Conservation (phyloP, 208 protist species). For the Wallacemonas sp. region DNA sequence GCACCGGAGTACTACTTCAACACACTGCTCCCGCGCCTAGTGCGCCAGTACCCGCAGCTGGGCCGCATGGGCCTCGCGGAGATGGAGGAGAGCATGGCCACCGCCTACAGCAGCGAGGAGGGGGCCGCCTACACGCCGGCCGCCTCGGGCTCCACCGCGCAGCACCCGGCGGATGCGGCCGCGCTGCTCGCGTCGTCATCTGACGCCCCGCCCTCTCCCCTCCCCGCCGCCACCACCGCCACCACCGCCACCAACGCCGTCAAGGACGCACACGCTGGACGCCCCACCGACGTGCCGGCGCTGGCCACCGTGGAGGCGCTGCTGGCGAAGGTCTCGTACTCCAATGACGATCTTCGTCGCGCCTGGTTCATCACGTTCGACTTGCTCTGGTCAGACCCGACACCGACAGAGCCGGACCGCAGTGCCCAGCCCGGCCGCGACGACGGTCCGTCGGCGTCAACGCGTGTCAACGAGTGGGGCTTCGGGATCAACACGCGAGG, state of each 20-base stretch:
- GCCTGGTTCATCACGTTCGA: slow-evolving; percentile 71
- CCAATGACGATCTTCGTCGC: slow-evolving; percentile 43
- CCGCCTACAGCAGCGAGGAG: slow-evolving; percentile 23
- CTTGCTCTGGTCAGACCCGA: slow-evolving; percentile 85
- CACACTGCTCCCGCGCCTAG: slow-evolving; percentile 34
- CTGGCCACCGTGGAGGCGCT: not conserved
- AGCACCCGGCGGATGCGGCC: not conserved
- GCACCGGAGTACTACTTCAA: slow-evolving; percentile 41
- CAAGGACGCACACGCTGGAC: too few relatives aligned
- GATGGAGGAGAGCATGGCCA: not conserved
- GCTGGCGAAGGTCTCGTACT: slow-evolving; percentile 7
- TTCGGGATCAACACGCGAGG: slow-evolving; percentile 69
- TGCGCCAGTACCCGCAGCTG: slow-evolving; percentile 27
- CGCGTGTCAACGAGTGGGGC: slow-evolving; percentile 61
- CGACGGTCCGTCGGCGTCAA: not conserved
- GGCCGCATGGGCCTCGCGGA: not conserved
- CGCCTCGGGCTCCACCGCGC: not conserved
- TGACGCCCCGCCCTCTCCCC: not conserved
- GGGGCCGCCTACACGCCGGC: slow-evolving; percentile 22
- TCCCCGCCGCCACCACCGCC: slow-evolving; percentile 15
- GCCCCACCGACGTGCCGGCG: not conserved
- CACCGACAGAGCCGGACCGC: slow-evolving; percentile 39
- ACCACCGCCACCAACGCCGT: slow-evolving; percentile 15
- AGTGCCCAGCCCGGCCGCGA: not conserved
- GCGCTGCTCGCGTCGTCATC: not conserved